phyloP scores from a whole-genome alignment of 2,329 filamentous ascomycete genomes.

The Epichloe sp. region DNA sequence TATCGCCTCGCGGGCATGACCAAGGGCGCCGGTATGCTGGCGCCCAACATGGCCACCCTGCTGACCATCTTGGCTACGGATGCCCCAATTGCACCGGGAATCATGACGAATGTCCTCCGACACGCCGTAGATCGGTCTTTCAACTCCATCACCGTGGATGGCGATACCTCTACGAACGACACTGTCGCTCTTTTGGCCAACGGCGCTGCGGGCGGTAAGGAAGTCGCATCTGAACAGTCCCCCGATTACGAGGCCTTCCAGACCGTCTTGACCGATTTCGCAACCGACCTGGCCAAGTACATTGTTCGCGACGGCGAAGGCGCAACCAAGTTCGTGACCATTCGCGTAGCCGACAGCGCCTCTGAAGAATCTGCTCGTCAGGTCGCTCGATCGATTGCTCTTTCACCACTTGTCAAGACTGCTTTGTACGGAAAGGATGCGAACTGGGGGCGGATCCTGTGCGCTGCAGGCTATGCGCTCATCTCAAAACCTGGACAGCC shows the following conservation, averaged over 20 bases:
- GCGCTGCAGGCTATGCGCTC: conserved; percentile 74
- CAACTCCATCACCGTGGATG: conserved; percentile 94
- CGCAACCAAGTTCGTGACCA: conserved; percentile 94
- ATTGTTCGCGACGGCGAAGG: conserved; percentile 94
- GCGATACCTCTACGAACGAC: conserved; percentile 95
- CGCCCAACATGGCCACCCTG: conserved; percentile 96
- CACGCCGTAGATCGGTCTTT: conserved; percentile 73
- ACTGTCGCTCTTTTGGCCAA: conserved; percentile 92
- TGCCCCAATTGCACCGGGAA: conserved; percentile 56
- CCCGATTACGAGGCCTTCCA: conserved; percentile 60
- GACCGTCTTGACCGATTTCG: conserved; percentile 60
- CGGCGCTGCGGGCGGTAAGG: conserved; percentile 67
- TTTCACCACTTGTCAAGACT: conserved; percentile 90
- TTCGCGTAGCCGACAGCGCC: conserved; percentile 64
- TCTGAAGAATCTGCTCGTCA: conserved; percentile 58
- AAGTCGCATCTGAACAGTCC: conserved; percentile 40
- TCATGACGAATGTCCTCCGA: conserved; percentile 57
- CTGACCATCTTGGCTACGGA: conserved; percentile 89
- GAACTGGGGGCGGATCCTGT: conserved; percentile 96
- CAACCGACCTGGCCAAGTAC: conserved; percentile 75
- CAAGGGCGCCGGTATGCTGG: conserved; percentile 98
- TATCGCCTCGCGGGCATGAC: conserved; percentile 90
- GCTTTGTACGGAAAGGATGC: conserved; percentile 94
- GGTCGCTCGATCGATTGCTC: conserved; percentile 78
- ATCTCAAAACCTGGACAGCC: conserved; percentile 44